phyloP scores from a whole-genome alignment of 371 early-diverging fungal genomes.

The Syncephalastrum racemosum region DNA sequence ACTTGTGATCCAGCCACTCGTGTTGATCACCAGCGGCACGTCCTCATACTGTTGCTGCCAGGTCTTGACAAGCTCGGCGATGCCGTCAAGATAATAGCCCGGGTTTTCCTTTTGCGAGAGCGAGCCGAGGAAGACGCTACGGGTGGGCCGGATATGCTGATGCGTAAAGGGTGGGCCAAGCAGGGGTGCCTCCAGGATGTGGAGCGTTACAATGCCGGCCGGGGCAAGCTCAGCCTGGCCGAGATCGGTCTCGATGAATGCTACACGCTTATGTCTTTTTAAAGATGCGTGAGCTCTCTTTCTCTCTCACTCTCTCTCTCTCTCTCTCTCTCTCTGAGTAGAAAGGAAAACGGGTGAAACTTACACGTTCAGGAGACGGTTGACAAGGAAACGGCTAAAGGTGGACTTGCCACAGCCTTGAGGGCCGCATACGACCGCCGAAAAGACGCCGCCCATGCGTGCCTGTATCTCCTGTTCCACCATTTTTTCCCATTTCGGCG shows the following conservation, averaged over 20 bases:
- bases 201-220: constrained; percentile 68
- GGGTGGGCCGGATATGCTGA: constrained; percentile 50
- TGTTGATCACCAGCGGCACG: constrained; percentile 79
- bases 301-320: neutral
- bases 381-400: constrained; percentile 61
- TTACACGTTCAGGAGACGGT: constrained; percentile 66
- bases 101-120: constrained; percentile 66
- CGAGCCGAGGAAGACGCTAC: constrained; percentile 68
- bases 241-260: constrained; percentile 79
- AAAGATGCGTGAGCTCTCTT: neutral
- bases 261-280: constrained; percentile 47
- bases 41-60: constrained; percentile 44
- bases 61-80: constrained; percentile 52
- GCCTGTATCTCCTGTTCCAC: too few relatives aligned
- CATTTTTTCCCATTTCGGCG: too few relatives aligned
- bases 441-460: too few relatives aligned
- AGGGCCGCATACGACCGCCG: constrained; percentile 60
- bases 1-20: constrained; percentile 84
- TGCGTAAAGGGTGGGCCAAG: constrained; percentile 81
- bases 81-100: constrained; percentile 63
- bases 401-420: constrained; percentile 83
- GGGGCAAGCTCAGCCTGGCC: constrained; percentile 85
- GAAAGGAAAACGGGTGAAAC: constrained; percentile 3
- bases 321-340: too few relatives aligned
- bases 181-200: constrained; percentile 62